phyloP scores from a whole-genome alignment of 2,329 filamentous ascomycete species.

The Pestalotiopsis sp. region DNA sequence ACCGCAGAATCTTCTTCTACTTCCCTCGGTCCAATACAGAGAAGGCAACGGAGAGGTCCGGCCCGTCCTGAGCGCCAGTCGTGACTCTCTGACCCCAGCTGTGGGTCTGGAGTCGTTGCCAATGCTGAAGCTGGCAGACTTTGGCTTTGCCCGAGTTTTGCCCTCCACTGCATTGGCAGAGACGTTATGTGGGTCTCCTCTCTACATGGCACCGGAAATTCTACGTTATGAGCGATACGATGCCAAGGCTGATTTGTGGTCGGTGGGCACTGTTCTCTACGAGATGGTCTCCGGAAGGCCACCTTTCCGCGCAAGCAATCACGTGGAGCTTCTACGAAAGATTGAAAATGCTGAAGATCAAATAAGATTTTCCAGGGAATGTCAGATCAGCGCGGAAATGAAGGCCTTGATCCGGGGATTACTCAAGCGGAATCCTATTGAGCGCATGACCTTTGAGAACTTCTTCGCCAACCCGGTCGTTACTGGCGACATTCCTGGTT shows the following conservation, averaged over 20 bases:
- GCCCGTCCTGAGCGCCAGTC: constrained; percentile 75
- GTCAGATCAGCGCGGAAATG: constrained; percentile 72
- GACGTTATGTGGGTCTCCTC: constrained; percentile 91
- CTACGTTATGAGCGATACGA: constrained; percentile 96
- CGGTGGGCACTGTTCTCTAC: constrained; percentile 90
- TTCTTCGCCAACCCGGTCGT: constrained; percentile 82
- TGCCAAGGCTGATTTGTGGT: constrained; percentile 96
- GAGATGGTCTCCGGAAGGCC: constrained; percentile 93
- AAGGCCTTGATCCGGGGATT: constrained; percentile 80
- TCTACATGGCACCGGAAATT: constrained; percentile 99
- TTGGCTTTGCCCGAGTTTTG: constrained; percentile 93
- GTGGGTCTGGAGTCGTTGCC: constrained; percentile 83
- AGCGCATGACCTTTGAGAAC: constrained; percentile 82
- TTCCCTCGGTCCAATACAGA: constrained; percentile 77
- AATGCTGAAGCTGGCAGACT: constrained; percentile 97
- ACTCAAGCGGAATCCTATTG: constrained; percentile 82
- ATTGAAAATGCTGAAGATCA: constrained; percentile 88
- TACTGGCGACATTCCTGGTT: constrained; percentile 73
- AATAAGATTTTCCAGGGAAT: constrained; percentile 80
- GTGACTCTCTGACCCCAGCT: constrained; percentile 78
- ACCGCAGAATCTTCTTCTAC: constrained; percentile 90
- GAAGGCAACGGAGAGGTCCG: constrained; percentile 62
- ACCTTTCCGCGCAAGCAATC: constrained; percentile 89
- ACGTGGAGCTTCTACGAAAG: constrained; percentile 89
- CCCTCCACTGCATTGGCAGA: constrained; percentile 91